phyloP scores from a whole-genome alignment of 495 filamentous ascomycete genomes.

The Talaromyces adpressus region DNA sequence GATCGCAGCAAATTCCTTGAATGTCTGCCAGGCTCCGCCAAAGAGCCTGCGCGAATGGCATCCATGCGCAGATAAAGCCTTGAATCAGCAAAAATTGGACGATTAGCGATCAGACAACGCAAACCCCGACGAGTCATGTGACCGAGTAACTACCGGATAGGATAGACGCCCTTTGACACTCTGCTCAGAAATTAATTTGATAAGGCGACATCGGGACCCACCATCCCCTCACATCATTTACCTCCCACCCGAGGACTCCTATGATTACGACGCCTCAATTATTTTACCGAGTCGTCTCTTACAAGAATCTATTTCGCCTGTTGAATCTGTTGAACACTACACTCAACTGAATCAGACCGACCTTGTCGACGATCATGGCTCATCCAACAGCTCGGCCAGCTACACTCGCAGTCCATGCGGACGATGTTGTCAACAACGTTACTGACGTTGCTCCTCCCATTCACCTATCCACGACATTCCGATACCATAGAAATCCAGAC shows the following conservation, averaged over 20 bases:
- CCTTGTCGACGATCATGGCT: not conserved
- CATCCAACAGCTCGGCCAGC: conserved; percentile 17
- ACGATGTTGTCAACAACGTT: conserved; percentile 42
- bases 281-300: not conserved
- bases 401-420: conserved; percentile 79
- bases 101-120: not conserved
- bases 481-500: conserved; percentile 65
- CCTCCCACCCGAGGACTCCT: not conserved
- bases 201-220: conserved; percentile 5
- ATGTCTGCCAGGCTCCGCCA: conserved; percentile 39
- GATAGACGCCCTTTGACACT: not conserved
- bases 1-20: conserved; percentile 41
- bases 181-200: not conserved
- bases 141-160: not conserved
- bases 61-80: conserved; percentile 38
- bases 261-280: not conserved
- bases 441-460: conserved; percentile 77
- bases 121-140: not conserved
- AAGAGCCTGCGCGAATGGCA: conserved; percentile 40
- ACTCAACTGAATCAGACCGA: not conserved
- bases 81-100: not conserved
- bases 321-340: not conserved
- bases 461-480: conserved; percentile 83
- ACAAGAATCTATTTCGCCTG: not conserved
- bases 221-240: conserved; percentile 2